Evolutionary conservation across 768 basidiomycete species (phyloP).

Genomic region (Mrakia frigida): DNA sequence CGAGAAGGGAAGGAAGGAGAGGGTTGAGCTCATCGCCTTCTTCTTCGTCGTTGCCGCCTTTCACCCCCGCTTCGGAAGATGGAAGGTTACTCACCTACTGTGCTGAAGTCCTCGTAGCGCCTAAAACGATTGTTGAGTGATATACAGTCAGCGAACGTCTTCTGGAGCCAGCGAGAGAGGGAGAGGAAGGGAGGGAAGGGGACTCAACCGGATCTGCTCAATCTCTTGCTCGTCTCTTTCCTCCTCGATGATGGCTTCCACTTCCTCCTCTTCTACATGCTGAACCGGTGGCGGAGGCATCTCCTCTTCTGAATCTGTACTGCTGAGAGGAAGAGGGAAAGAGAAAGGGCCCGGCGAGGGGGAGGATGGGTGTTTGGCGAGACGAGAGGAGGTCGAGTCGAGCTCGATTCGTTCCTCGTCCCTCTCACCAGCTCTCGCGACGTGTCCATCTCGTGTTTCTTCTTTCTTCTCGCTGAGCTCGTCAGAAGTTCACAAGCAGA

Average conservation of each 20-base stretch:
- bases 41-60: neutral
- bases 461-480: neutral
- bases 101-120: slow-evolving; percentile 91
- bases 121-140: slow-evolving; percentile 45
- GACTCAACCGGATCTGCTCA: slow-evolving; percentile 36
- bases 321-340: neutral
- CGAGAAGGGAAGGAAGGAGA: slow-evolving; percentile 23
- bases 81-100: slow-evolving; percentile 62
- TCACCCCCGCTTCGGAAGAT: neutral
- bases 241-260: slow-evolving; percentile 35
- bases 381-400: neutral
- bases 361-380: neutral
- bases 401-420: neutral
- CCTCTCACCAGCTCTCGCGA: neutral
- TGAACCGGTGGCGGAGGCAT: neutral
- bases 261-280: slow-evolving; percentile 32
- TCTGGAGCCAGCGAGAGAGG: neutral
- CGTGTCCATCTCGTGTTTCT: neutral
- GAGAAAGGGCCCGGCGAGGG: neutral
- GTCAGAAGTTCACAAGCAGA: neutral
- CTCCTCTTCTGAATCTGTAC: neutral
- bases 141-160: neutral
- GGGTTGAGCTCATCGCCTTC: slow-evolving; percentile 15
- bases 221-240: slow-evolving; percentile 33
- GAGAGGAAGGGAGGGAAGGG: neutral